Percentiles rank a stretch among this genome's conserved stretches.
Evolutionary conservation across 768 basidiomycete species (phyloP).

Genomic region (Lactifluus echinatus): DNA sequence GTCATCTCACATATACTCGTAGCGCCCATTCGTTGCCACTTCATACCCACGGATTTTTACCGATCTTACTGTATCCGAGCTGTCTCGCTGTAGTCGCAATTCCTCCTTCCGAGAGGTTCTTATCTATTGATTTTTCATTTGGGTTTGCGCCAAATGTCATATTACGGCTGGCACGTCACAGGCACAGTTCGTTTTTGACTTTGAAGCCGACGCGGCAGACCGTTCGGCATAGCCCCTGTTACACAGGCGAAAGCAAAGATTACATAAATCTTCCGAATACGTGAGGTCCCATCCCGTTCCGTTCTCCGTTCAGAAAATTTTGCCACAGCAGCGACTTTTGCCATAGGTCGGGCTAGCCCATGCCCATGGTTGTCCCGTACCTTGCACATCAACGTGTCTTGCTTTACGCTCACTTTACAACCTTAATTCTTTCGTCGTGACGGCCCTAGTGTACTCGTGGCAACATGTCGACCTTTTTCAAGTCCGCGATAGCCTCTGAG

Average conservation of each 20-base stretch:
- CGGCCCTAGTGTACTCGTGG: not conserved
- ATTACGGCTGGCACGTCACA: constrained; percentile 9
- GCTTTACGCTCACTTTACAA: not conserved
- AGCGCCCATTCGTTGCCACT: not conserved
- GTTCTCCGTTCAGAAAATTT: no score
- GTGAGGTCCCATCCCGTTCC: not conserved
- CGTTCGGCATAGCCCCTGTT: not conserved
- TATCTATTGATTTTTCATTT: constrained; percentile 4
- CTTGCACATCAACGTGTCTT: not conserved
- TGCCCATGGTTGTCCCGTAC: no score
- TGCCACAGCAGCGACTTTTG: no score
- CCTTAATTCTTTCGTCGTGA: not conserved
- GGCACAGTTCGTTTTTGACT: constrained; percentile 4
- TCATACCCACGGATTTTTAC: not conserved
- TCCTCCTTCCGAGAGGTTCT: not conserved
- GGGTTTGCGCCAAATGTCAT: not conserved
- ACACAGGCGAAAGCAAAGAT: not conserved
- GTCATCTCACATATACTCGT: constrained; percentile 5
- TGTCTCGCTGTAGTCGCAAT: not conserved
- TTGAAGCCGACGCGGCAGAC: not conserved
- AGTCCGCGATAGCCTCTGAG: not conserved
- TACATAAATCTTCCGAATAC: no score
- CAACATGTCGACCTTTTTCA: not conserved
- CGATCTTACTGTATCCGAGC: not conserved
- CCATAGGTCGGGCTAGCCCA: not conserved